Evolutionary conservation across 306 rosid species (phyloP), one percentile per base, ranked within the genome.

Genomic region (Acacia acuminata): DNA sequence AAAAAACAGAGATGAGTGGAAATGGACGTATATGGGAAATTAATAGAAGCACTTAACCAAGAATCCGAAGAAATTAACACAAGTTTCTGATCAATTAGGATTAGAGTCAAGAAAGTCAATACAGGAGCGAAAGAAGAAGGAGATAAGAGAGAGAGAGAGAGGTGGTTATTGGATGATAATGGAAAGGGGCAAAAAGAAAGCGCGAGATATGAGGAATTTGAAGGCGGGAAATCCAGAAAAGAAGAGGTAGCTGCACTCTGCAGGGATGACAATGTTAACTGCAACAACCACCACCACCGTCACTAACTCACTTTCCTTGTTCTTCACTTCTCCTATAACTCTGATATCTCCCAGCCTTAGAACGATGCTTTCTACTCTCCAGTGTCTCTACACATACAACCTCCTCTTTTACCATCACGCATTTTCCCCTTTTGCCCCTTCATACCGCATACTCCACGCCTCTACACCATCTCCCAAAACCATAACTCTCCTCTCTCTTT

Each of bases 61-160:
- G 65, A 66, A 61, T 71, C 36, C n/a, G 2, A 36, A 67, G 65
- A 79, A 76, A 67, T 48, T 43, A 30, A 53, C 66, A 51, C 48
- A 61, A 65, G 43, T 71, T 81, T 84, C 24, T 66, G 69, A 81
- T 69, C 73, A 67, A 80, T 73, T 75, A 85, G 85, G 63, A 82
- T 79, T 82, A 77, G 88, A 77, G 75, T 42, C 76, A 77, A 78
- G 86, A 88, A 81, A 51, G 90, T 85, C 34, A 87, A 90, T 86
- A 73, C 53, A 79, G 88, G 80, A 86, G 74, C 87, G 3, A 8
- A 17, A 48, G 79, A 75, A 75, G 71, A 74, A 81, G 74, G 71
- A 76, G 73, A 74, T 3, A 19, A 65, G 63, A 27, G 27, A 27
- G 27, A n/a, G n/a, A 47, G 73, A 20, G 73, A 13, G 68, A 25